Evolutionary conservation across 2,329 filamentous ascomycete genomes (phyloP).

Genomic region (Fusarium stilboides): DNA sequence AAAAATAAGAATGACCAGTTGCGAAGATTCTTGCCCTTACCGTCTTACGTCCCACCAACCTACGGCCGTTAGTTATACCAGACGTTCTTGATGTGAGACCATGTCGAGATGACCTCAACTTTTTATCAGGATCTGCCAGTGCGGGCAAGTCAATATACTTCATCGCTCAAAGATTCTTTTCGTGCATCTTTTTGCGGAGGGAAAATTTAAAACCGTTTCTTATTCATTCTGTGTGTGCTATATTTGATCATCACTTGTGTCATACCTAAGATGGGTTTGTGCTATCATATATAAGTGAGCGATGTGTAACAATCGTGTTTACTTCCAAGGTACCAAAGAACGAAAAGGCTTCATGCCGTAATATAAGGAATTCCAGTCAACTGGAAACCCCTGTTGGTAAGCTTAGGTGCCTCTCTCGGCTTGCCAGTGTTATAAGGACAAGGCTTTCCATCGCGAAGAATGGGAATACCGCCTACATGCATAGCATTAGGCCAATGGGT

Average conservation of each 20-base stretch:
- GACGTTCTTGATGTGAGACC: conserved; percentile 23
- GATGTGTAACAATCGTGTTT: neutral
- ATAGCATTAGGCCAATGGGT: conserved; percentile 29
- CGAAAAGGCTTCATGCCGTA: neutral
- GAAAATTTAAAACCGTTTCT: too few species aligned
- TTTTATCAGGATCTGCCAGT: conserved; percentile 45
- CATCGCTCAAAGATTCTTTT: too few species aligned
- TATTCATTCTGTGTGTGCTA: too few species aligned
- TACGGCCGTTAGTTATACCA: conserved; percentile 1
- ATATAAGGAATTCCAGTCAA: conserved; percentile 23
- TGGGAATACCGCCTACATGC: conserved; percentile 22
- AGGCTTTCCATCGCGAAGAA: conserved; percentile 16
- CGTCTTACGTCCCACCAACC: too few species aligned
- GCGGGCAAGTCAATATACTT: neutral
- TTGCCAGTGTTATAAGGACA: conserved; percentile 20
- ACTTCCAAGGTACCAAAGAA: rapidly evolving
- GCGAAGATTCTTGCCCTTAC: too few species aligned
- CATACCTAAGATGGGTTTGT: too few species aligned
- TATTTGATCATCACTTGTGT: too few species aligned
- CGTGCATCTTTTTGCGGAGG: too few species aligned
- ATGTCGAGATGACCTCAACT: conserved; percentile 16
- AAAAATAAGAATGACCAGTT: too few species aligned
- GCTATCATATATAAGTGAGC: too few species aligned
- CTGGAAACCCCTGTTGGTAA: neutral
- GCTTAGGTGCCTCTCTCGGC: conserved; percentile 1